Evolutionary conservation across 805 yeast genomes (phyloP).

Genomic region (Barnettozyma siamensis): DNA sequence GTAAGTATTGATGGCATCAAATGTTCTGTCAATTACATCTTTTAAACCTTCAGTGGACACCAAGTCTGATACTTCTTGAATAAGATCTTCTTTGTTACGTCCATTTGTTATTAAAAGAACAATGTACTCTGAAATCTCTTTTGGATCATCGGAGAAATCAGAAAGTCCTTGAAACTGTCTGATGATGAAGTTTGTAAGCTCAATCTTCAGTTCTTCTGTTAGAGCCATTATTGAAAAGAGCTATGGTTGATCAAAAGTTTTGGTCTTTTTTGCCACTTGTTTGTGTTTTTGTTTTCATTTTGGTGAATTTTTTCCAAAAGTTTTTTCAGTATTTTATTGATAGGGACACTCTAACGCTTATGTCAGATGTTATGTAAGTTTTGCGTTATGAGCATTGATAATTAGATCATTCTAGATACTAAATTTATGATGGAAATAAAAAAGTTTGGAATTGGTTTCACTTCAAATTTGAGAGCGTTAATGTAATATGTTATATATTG

Average conservation of each 20-base stretch:
- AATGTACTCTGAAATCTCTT: constrained; percentile 68
- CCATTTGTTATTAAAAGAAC: constrained; percentile 66
- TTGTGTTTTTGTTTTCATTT: neutral
- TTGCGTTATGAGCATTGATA: too few species aligned
- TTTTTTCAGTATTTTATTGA: too few species aligned
- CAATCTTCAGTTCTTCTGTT: constrained; percentile 31
- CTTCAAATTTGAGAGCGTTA: too few species aligned
- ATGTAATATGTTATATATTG: too few species aligned
- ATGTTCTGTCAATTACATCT: constrained; percentile 50
- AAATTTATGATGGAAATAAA: too few species aligned
- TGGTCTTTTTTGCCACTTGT: too few species aligned
- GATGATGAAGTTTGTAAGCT: constrained; percentile 39
- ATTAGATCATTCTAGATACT: too few species aligned
- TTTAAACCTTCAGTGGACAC: constrained; percentile 58
- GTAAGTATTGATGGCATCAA: constrained; percentile 39
- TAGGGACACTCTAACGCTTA: too few species aligned
- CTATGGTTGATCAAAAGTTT: too few species aligned
- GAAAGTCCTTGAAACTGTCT: constrained; percentile 34
- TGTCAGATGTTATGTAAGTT: too few species aligned
- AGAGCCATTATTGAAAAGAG: constrained; percentile 12
- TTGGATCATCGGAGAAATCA: constrained; percentile 44
- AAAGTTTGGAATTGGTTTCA: too few species aligned
- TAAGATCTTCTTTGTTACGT: constrained; percentile 54
- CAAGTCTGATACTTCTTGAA: constrained; percentile 52
- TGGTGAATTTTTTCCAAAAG: neutral